Conservation (phyloP, 441 rosid genomes). For the Croton setiger region DNA sequence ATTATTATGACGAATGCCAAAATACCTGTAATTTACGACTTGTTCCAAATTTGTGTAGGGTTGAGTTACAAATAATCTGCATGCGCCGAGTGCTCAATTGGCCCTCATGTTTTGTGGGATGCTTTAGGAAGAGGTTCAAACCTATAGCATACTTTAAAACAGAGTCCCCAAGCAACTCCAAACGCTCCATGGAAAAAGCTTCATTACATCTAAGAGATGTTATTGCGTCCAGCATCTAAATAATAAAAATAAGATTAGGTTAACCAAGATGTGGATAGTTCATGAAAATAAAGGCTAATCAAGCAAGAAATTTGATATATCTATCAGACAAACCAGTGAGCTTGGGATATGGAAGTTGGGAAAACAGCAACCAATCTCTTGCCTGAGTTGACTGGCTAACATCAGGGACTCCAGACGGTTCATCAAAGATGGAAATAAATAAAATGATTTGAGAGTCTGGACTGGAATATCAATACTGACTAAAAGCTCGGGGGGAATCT, state of each 20-base stretch:
- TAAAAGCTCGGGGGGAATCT: constrained; percentile 93
- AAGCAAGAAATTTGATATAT: constrained; percentile 4
- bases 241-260: constrained; percentile 8
- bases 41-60: constrained; percentile 65
- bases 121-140: constrained; percentile 66
- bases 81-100: constrained; percentile 49
- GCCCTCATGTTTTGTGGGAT: constrained; percentile 75
- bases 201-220: constrained; percentile 75
- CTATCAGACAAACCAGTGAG: constrained; percentile 50
- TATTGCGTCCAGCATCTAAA: constrained; percentile 79
- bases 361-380: constrained; percentile 52
- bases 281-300: constrained; percentile 10
- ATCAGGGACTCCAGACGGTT: constrained; percentile 79
- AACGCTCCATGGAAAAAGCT: constrained; percentile 90
- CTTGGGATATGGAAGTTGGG: constrained; percentile 51
- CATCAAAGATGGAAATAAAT: constrained; percentile 87
- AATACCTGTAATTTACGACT: constrained; percentile 69
- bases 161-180: constrained; percentile 97
- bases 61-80: constrained; percentile 55
- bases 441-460: constrained; percentile 50
- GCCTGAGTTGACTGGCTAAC: constrained; percentile 90
- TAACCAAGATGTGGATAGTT: constrained; percentile 9
- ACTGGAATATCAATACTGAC: constrained; percentile 47
- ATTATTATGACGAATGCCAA: constrained; percentile 3
- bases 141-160: constrained; percentile 81